Percentiles rank a stretch among this genome's conserved stretches.
Evolutionary conservation across 257 asterid species (phyloP).

Genomic region (Oldenlandia corymbosa): DNA sequence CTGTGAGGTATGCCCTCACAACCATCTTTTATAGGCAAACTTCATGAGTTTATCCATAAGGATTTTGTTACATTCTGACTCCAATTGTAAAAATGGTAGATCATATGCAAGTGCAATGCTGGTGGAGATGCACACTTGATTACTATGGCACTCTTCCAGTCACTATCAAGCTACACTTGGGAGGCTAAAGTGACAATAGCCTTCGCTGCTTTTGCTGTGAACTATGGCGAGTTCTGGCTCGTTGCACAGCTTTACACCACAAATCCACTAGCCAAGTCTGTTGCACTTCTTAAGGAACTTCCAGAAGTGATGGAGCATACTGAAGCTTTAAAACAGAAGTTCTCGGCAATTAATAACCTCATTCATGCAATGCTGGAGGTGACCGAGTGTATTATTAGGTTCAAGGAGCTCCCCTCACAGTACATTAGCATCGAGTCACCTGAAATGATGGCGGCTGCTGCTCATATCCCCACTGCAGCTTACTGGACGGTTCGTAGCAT

Average conservation of each 20-base stretch:
- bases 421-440: conserved; percentile 20
- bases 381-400: conserved; percentile 25
- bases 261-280: conserved; percentile 33
- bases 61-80: background rate
- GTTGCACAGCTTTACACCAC: conserved; percentile 29
- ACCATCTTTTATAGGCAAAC: background rate
- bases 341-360: conserved; percentile 22
- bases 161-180: conserved; percentile 36
- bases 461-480: conserved; percentile 39
- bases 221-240: conserved; percentile 38
- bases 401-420: conserved; percentile 29
- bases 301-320: conserved; percentile 33
- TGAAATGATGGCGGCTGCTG: conserved; percentile 19
- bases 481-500: conserved; percentile 67
- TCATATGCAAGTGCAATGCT: conserved; percentile 26
- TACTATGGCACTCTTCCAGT: conserved; percentile 26
- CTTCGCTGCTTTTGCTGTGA: conserved; percentile 35
- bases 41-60: too few relatives aligned
- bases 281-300: conserved; percentile 32
- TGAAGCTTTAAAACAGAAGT: conserved; percentile 23
- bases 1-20: conserved; percentile 43
- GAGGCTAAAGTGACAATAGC: conserved; percentile 35
- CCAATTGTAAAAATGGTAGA: conserved; percentile 11
- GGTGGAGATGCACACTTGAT: conserved; percentile 32
- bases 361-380: conserved; percentile 30